Evolutionary conservation across 768 basidiomycete genomes (phyloP).

Genomic region (Hericium erinaceus): DNA sequence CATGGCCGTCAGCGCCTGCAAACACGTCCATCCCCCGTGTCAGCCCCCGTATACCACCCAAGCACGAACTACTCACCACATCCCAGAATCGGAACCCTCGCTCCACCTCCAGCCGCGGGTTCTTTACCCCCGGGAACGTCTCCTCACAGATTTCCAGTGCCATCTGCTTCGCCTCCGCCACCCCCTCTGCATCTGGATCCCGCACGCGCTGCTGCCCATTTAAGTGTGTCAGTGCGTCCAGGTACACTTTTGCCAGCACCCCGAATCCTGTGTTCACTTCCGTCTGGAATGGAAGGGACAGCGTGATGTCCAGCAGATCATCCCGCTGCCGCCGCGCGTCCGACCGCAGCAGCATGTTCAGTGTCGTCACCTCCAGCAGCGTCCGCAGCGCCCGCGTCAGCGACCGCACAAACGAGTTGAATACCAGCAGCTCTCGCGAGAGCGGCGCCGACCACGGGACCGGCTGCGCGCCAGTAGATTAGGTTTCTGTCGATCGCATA

Average conservation of each 20-base stretch:
- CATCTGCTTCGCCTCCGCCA: conserved; percentile 74
- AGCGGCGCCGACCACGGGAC: conserved; percentile 94
- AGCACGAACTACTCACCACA: conserved; percentile 51
- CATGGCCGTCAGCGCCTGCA: conserved; percentile 79
- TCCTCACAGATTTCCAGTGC: conserved; percentile 90
- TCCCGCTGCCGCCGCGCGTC: conserved; percentile 85
- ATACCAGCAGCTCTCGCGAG: conserved; percentile 92
- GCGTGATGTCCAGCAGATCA: conserved; percentile 84
- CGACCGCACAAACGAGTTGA: conserved; percentile 95
- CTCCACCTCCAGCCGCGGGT: conserved; percentile 82
- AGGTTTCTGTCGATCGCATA: not conserved
- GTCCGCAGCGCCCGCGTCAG: conserved; percentile 85
- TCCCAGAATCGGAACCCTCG: conserved; percentile 99
- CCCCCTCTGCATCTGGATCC: conserved; percentile 70
- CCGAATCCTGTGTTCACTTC: conserved; percentile 99
- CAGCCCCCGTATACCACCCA: conserved; percentile 3
- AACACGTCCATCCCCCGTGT: conserved; percentile 5
- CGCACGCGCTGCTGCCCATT: conserved; percentile 72
- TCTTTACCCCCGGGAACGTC: conserved; percentile 88
- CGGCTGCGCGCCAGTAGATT: conserved; percentile 35
- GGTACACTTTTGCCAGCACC: conserved; percentile 91
- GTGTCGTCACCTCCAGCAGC: conserved; percentile 79
- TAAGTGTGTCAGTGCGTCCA: conserved; percentile 86
- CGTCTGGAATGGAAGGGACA: conserved; percentile 88
- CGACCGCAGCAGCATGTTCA: conserved; percentile 87